Evolutionary conservation across 768 basidiomycete species (phyloP).

Genomic region (Termitomyces sp.): DNA sequence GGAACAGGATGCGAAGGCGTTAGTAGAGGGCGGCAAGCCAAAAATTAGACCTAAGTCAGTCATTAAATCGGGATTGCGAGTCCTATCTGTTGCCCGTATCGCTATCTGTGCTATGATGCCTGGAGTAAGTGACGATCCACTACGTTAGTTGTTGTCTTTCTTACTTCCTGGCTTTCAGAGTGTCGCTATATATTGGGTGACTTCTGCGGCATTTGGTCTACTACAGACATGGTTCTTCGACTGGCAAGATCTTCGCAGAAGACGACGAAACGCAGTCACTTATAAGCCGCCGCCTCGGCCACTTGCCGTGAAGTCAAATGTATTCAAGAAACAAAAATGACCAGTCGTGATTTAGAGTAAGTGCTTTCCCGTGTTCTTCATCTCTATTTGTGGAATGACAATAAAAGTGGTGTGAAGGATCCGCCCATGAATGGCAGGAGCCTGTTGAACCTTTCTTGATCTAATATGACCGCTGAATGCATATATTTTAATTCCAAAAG

Average conservation of each 20-base stretch:
- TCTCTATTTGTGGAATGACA: slow-evolving; percentile 50
- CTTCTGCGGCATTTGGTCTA: slow-evolving; percentile 72
- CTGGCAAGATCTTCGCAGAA: slow-evolving; percentile 50
- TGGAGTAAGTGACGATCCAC: slow-evolving; percentile 47
- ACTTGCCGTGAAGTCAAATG: not conserved
- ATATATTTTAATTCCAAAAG: not conserved
- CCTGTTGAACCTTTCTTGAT: slow-evolving; percentile 77
- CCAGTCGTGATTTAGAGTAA: slow-evolving; percentile 18
- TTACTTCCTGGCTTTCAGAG: slow-evolving; percentile 38
- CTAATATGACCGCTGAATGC: slow-evolving; percentile 72
- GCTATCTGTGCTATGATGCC: slow-evolving; percentile 65
- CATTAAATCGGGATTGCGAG: slow-evolving; percentile 52
- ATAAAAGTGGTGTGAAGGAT: slow-evolving; percentile 74
- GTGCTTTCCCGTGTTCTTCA: slow-evolving; percentile 6
- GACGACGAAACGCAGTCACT: slow-evolving; percentile 17
- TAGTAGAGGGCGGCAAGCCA: slow-evolving; percentile 43
- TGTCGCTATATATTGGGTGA: slow-evolving; percentile 72
- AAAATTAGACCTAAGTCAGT: slow-evolving; percentile 40
- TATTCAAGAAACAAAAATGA: slow-evolving; percentile 12
- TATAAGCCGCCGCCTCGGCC: slow-evolving; percentile 5
- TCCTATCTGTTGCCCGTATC: slow-evolving; percentile 64
- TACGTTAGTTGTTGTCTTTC: not conserved
- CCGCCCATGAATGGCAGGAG: slow-evolving; percentile 44
- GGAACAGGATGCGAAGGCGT: slow-evolving; percentile 43
- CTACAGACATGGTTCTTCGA: slow-evolving; percentile 74